Base-by-base conservation (phyloP, 2,329 filamentous ascomycete genomes). In the Fusarium sp. region DNA sequence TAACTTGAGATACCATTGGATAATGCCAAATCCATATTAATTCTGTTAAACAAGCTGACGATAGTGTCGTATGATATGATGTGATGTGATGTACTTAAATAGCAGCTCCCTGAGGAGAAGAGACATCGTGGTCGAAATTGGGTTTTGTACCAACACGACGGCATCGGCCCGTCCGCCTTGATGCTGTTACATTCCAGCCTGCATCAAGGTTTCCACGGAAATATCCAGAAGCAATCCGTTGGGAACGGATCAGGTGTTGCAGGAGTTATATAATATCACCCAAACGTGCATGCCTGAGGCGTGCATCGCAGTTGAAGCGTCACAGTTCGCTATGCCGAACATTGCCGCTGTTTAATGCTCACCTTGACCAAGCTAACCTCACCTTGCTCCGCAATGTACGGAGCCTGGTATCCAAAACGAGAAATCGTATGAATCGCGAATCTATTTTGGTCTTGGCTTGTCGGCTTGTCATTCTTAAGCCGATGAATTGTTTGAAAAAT, bases 1-100 rank as follows among this genome's bases (percentile, higher is more conserved):
- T 63, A 27, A 48, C 43, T 18, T 45, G 34, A 71, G 67, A 70
- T 69, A 69, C 67, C 67, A 69, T 53, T 43, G 56, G 34, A 71
- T 28, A 20, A 68, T 34, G 37, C 11, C 42, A 32, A 27, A 66
- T 47, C 28, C 13, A 28, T 16, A 10, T 27, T 50, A 21, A 62
- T 56, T 34, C 4, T 47, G 16, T 51, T 14, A 37, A 48, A 12
- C 12, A 46, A 43, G 12, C 25, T 9, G 8, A 43, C 20, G 18
- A 30, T 59, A 48, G 21, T 28, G 9, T 49, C 37, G 20, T 10
- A 45, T 30, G n/a, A 9, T 41, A 16, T 30, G n/a, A 12, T 32
- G n/a, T 20, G 11, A 18, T 47, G 23, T 21, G 21, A 21, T 21
- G 21, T 4, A 12, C 28, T 34, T 20, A 5, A 5, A 46, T 30